Percentiles rank a stretch among this genome's conserved stretches.
Evolutionary conservation across 169 alveolate species (phyloP).

Genomic region (Cryptosporidium tyzzeri): DNA sequence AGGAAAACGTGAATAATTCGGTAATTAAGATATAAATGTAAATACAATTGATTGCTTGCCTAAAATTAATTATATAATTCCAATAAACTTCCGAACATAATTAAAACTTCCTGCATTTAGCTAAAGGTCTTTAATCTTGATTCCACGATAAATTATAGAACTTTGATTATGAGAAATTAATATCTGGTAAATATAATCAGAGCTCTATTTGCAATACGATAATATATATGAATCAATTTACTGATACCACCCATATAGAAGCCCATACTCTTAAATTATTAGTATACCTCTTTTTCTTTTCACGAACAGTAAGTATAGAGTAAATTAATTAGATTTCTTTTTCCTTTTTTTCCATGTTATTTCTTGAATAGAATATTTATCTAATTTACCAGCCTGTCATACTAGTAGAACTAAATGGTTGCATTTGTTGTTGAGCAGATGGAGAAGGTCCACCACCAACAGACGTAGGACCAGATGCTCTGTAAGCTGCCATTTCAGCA

Average conservation of each 20-base stretch:
- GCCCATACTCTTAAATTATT: conserved; percentile 1
- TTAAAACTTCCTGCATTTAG: conserved; percentile 14
- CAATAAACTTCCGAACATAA: not conserved
- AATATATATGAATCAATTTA: conserved; percentile 30
- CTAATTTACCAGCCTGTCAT: conserved; percentile 74
- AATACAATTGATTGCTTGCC: not conserved
- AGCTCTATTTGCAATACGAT: conserved; percentile 18
- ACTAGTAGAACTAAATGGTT: conserved; percentile 75
- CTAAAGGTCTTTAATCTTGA: conserved; percentile 4
- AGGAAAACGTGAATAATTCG: not conserved
- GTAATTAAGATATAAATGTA: conserved; percentile 7
- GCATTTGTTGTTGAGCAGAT: conserved; percentile 76
- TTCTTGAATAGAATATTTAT: not conserved
- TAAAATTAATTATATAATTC: not conserved
- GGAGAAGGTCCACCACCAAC: conserved; percentile 76
- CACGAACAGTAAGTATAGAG: conserved; percentile 16
- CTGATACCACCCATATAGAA: conserved; percentile 45
- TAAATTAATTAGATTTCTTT: not conserved
- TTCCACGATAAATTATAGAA: conserved; percentile 3
- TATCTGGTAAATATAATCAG: not conserved
- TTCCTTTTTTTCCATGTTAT: not conserved
- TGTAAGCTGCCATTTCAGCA: conserved; percentile 76
- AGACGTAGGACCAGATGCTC: conserved; percentile 72
- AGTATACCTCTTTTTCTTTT: not conserved
- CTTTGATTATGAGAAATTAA: conserved; percentile 4